Percentiles rank a stretch among this genome's conserved stretches.
Conservation (phyloP, 2,329 filamentous ascomycete species). For the Ilyonectria robusta region DNA sequence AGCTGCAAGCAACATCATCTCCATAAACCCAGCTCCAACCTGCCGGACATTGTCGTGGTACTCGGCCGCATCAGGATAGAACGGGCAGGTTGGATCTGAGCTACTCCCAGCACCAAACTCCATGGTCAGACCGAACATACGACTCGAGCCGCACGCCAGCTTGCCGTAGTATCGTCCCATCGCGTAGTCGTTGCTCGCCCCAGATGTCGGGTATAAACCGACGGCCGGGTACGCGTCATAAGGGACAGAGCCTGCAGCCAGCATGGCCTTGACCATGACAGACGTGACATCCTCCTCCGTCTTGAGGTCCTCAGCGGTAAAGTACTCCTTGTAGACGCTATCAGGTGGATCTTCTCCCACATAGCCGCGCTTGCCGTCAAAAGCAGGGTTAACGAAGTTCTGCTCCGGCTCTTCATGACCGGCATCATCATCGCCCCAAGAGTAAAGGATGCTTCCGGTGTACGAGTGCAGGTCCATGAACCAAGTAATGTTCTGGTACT, state of each 20-base stretch:
- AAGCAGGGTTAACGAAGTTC: too few species aligned
- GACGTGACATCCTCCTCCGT: background rate
- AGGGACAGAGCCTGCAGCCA: background rate
- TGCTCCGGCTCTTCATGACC: too few species aligned
- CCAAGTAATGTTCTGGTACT: too few species aligned
- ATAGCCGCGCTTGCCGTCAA: too few species aligned
- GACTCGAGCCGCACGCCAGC: background rate
- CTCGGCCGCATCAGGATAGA: background rate
- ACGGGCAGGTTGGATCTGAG: background rate
- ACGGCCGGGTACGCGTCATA: background rate
- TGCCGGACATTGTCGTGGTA: background rate
- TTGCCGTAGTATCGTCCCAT: background rate
- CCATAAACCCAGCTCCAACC: conserved; percentile 1
- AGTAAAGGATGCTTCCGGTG: too few species aligned
- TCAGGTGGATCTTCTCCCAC: too few species aligned
- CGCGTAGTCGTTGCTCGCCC: background rate
- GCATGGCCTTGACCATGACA: background rate
- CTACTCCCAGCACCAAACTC: background rate
- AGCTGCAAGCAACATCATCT: conserved; percentile 4
- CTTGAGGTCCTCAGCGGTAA: background rate
- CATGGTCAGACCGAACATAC: background rate
- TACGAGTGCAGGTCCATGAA: too few species aligned
- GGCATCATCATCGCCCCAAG: too few species aligned
- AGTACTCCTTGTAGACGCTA: too few species aligned
- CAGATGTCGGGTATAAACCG: background rate